Conservation (phyloP, 2,329 filamentous ascomycete species). For the Pseudogymnoascus destructans region DNA sequence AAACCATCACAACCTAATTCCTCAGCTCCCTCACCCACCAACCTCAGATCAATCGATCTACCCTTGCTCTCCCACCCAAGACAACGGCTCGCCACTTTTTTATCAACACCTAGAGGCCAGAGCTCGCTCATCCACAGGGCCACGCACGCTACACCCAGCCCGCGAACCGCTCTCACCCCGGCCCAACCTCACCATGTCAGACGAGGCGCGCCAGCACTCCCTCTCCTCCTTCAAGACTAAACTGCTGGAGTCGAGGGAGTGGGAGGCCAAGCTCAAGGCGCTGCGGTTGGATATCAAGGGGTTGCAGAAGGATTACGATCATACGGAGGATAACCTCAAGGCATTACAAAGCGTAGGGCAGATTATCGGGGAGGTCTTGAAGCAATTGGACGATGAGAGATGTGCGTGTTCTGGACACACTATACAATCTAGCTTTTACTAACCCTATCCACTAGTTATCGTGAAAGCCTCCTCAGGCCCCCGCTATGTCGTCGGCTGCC, state of each 20-base stretch:
- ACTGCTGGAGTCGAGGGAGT: conserved; percentile 90
- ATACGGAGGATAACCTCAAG: conserved; percentile 99
- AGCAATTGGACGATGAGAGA: conserved; percentile 97
- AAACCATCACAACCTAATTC: conserved; percentile 4
- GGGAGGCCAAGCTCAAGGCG: conserved; percentile 94
- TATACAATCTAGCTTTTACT: conserved; percentile 9
- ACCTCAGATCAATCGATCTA: not conserved
- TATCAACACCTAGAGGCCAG: not conserved
- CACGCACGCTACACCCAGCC: not conserved
- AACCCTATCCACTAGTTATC: conserved; percentile 52
- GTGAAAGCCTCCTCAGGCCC: conserved; percentile 97
- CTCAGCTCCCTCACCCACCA: not conserved
- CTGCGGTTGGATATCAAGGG: conserved; percentile 93
- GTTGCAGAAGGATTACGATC: conserved; percentile 85
- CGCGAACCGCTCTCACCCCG: not conserved
- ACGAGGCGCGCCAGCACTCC: conserved; percentile 50
- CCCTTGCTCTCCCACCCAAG: not conserved
- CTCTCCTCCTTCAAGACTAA: conserved; percentile 67
- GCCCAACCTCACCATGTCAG: conserved; percentile 17
- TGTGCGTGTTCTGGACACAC: conserved; percentile 45
- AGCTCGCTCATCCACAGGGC: not conserved
- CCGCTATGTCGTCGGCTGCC: conserved; percentile 94
- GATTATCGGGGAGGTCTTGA: conserved; percentile 97
- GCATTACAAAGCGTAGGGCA: conserved; percentile 96
- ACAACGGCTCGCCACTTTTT: not conserved